Conservation (phyloP, 2,329 filamentous ascomycete genomes). For the Claviceps fusiformis region DNA sequence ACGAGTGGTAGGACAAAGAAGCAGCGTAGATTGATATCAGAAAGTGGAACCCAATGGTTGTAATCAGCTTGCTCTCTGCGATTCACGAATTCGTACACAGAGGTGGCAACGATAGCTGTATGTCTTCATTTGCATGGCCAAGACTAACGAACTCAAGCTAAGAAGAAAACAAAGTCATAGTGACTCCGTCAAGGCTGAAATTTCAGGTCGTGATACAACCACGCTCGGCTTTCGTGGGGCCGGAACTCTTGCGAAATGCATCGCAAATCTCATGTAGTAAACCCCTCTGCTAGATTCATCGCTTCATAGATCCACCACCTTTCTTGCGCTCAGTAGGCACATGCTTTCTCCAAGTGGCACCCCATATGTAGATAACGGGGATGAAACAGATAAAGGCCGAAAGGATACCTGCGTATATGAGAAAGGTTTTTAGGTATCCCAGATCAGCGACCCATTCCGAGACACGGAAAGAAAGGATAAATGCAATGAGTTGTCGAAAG, state of each 20-base stretch:
- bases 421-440: constrained; percentile 1
- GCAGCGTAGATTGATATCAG: too few relatives aligned
- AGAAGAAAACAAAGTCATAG: too few relatives aligned
- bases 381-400: neutral
- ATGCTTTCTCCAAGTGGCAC: neutral
- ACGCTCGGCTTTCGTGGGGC: too few relatives aligned
- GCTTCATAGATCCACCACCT: neutral
- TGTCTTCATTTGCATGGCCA: too few relatives aligned
- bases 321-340: constrained; percentile 11
- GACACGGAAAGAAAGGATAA: constrained; percentile 2
- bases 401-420: neutral
- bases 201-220: too few relatives aligned
- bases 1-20: too few relatives aligned
- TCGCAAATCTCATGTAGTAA: neutral
- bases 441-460: constrained; percentile 3
- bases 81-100: too few relatives aligned
- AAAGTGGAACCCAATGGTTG: too few relatives aligned
- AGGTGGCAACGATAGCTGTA: too few relatives aligned
- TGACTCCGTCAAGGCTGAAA: too few relatives aligned
- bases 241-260: neutral
- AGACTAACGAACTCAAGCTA: too few relatives aligned
- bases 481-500: neutral
- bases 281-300: neutral
- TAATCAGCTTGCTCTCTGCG: too few relatives aligned
- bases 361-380: neutral